These are phyloP conservation scores for Jackrogersella multiformis DNA, from an alignment of 495 filamentous ascomycete genomes.

Conservation along the genomic window DNA sequence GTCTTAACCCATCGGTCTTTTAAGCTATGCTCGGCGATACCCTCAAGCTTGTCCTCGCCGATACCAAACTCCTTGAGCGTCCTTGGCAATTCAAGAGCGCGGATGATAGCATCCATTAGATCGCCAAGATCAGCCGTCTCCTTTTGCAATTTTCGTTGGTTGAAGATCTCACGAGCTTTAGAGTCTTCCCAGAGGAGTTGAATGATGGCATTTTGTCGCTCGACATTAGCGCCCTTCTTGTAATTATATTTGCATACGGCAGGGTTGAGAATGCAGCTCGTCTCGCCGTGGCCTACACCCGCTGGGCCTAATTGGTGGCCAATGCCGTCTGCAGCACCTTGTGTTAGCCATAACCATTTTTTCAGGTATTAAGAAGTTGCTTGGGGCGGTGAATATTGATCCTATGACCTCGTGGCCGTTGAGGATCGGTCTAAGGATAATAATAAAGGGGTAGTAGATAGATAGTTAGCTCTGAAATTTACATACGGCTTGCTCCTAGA, in stretches of 20 bases:
- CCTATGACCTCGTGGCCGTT: neutral
- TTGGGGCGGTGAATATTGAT: neutral
- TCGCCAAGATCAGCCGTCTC: conserved; percentile 61
- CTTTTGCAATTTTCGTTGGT: conserved; percentile 46
- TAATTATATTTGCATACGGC: conserved; percentile 69
- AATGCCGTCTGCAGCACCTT: conserved; percentile 57
- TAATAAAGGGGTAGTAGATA: neutral
- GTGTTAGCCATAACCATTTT: conserved; percentile 5
- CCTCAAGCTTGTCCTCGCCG: conserved; percentile 60
- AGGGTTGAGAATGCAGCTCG: conserved; percentile 69
- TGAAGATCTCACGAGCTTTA: conserved; percentile 53
- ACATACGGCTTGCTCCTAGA: conserved; percentile 62
- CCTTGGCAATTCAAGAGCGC: conserved; percentile 64
- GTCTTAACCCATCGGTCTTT: conserved; percentile 56
- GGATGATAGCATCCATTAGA: conserved; percentile 63
- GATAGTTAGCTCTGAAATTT: neutral
- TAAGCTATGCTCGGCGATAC: conserved; percentile 62
- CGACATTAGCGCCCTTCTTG: conserved; percentile 54
- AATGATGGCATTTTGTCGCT: conserved; percentile 57
- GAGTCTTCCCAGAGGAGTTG: conserved; percentile 56
- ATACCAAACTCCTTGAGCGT: conserved; percentile 65
- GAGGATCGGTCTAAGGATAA: neutral
- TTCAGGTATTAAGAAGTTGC: neutral
- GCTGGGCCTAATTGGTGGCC: conserved; percentile 70
- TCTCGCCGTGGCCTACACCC: conserved; percentile 71